Base-by-base conservation (phyloP, 2,329 filamentous ascomycete genomes). In the Pestalotiopsis sp. region DNA sequence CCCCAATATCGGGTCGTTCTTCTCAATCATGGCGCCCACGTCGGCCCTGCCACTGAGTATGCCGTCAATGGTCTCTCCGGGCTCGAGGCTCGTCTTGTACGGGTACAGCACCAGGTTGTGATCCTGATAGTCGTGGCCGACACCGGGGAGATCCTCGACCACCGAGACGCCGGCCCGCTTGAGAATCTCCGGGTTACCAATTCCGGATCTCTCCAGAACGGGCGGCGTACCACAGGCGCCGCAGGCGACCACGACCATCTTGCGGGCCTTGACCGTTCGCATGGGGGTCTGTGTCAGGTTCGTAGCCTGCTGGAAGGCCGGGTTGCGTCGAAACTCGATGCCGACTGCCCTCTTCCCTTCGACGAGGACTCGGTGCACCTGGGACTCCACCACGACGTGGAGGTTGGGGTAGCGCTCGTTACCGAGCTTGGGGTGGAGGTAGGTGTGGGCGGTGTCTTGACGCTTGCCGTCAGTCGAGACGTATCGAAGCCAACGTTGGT, bases 151-250 rank as follows among this genome's bases (percentile, higher is more conserved):
- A 69, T 87, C 81, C 13, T 83, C 79, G 2, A 88, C 75, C 2
- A 85, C 75, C 2, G 83, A 79, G 9, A 90, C 83, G 1, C 84
- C 85, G 1, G 78, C 80, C 14, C 72, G 70, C 38, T 76, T 69
- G 14, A 83, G 75, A 12, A 90, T 77, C 1, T 84, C 79, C 0
- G 81, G 78, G 59, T 82, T 80, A n/a, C 88, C 89, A 1, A 92
- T 73, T 7, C 90, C 90, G 0, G 90, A 92, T 23, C 90, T 80
- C 74, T 92, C 88, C 0, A 92, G 83, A 1, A 92, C 81, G 0
- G 79, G 76, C 0, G 88, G 87, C 0, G 87, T 87, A 2, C 85
- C 85, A 5, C 84, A 80, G 0, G 87, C 83, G 12, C 88, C 88
- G 4, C 81, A 80, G 1, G 81, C 80, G 0, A 84, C 71, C 4